Evolutionary conservation across 2,329 filamentous ascomycete species (phyloP).

Genomic region (Teratosphaeria viscida): DNA sequence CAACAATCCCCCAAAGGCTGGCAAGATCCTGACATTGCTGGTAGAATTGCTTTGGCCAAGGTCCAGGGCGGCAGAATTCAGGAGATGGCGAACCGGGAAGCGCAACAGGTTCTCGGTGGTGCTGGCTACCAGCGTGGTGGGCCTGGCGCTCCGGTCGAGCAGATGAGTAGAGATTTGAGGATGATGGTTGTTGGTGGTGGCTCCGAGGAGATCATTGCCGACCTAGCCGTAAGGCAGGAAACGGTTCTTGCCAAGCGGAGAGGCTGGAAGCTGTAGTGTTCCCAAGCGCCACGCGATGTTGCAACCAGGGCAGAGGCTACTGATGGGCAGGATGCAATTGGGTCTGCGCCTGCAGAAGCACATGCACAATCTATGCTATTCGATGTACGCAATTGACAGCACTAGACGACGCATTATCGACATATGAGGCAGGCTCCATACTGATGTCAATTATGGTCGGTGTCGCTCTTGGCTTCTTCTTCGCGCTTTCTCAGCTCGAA

Average conservation of each 20-base stretch:
- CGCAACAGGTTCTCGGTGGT: slow-evolving; percentile 46
- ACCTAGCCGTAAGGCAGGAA: slow-evolving; percentile 26
- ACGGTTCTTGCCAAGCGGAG: slow-evolving; percentile 26
- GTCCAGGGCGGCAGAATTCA: slow-evolving; percentile 43
- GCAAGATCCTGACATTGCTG: slow-evolving; percentile 34
- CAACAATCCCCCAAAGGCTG: slow-evolving; percentile 18
- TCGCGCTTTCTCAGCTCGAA: not conserved
- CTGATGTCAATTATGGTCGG: too few species aligned
- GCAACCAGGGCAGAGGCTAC: too few species aligned
- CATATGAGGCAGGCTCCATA: too few species aligned
- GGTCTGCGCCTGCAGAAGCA: too few species aligned
- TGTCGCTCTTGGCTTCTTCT: not conserved
- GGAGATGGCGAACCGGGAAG: slow-evolving; percentile 44
- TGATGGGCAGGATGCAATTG: too few species aligned
- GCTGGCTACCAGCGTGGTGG: slow-evolving; percentile 44
- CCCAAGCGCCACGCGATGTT: too few species aligned
- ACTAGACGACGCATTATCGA: too few species aligned
- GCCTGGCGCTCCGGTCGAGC: slow-evolving; percentile 41
- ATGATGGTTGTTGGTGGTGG: slow-evolving; percentile 33
- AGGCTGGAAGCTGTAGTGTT: slow-evolving; percentile 35
- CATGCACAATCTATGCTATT: too few species aligned
- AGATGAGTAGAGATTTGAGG: slow-evolving; percentile 43
- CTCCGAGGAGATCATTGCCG: slow-evolving; percentile 25
- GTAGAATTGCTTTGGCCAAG: slow-evolving; percentile 43
- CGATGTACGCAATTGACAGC: too few species aligned